Percentiles rank a stretch among this genome's conserved stretches.
These are phyloP conservation scores for Saprolegnia diclina DNA, from an alignment of 352 stramenopile genomes.

Conservation along the genomic window DNA sequence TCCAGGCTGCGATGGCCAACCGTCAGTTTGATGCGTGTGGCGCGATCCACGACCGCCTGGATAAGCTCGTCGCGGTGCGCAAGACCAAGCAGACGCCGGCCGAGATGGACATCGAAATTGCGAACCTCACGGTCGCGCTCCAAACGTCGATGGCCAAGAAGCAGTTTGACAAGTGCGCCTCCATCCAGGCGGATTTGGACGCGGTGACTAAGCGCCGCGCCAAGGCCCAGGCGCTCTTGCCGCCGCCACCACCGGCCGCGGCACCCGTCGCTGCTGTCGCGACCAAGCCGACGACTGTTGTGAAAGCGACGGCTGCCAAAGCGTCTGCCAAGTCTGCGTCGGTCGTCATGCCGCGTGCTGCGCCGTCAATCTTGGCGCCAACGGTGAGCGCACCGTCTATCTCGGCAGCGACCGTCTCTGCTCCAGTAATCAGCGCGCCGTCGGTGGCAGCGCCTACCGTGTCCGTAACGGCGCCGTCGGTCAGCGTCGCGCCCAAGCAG, in stretches of 20 bases:
- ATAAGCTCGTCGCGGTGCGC: constrained; percentile 54
- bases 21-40: constrained; percentile 76
- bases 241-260: background rate
- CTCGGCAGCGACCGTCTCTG: background rate
- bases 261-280: background rate
- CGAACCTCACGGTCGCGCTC: constrained; percentile 60
- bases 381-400: background rate
- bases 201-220: constrained; percentile 55
- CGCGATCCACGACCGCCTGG: constrained; percentile 60
- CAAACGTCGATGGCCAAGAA: constrained; percentile 68
- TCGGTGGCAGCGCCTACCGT: background rate
- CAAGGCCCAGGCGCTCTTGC: constrained; percentile 5
- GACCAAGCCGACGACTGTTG: background rate
- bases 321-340: background rate
- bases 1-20: constrained; percentile 69
- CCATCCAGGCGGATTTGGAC: constrained; percentile 83
- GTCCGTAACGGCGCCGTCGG: background rate
- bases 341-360: background rate
- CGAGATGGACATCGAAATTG: constrained; percentile 77
- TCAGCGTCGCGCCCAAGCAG: background rate
- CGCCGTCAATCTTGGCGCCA: background rate
- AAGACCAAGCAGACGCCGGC: constrained; percentile 84
- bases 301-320: background rate
- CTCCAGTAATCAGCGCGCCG: background rate
- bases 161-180: constrained; percentile 78